These are phyloP conservation scores for Linum usitatissimum DNA, from an alignment of 345 rosid species.

Conservation along the genomic window DNA sequence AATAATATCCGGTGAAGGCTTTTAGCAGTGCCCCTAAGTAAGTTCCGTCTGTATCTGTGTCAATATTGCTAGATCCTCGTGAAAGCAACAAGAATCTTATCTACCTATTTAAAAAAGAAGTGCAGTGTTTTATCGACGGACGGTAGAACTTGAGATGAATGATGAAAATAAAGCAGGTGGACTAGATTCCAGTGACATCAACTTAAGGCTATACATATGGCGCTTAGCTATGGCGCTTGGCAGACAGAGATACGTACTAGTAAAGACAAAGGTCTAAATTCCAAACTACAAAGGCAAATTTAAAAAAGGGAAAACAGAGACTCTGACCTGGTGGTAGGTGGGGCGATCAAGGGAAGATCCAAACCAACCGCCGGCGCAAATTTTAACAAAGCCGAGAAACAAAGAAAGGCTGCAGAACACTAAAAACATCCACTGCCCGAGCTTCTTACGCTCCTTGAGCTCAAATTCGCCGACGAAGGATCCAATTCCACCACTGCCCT, in stretches of 20 bases:
- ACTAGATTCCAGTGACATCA: not conserved
- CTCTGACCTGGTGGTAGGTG: conserved; percentile 38
- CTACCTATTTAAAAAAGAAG: not conserved
- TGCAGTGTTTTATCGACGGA: no score
- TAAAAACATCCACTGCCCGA: conserved; percentile 86
- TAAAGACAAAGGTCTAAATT: not conserved
- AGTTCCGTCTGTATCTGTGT: not conserved
- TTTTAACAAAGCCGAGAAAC: conserved; percentile 76
- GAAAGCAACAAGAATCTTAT: not conserved
- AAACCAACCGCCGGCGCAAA: conserved; percentile 83
- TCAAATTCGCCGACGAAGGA: conserved; percentile 53
- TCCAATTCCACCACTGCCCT: conserved; percentile 31
- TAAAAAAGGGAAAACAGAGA: not conserved
- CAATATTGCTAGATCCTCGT: not conserved
- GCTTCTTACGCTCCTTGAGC: conserved; percentile 54
- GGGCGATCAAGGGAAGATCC: conserved; percentile 70
- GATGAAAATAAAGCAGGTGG: not conserved
- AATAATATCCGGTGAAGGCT: not conserved
- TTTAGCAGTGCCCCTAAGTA: not conserved
- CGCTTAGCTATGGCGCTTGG: not conserved
- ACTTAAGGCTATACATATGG: not conserved
- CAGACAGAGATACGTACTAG: not conserved
- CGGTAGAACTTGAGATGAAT: not conserved
- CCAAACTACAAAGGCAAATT: not conserved
- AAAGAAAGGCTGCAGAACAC: conserved; percentile 68